Conservation (phyloP, 306 rosid genomes). For the Arachis hypogaea region DNA sequence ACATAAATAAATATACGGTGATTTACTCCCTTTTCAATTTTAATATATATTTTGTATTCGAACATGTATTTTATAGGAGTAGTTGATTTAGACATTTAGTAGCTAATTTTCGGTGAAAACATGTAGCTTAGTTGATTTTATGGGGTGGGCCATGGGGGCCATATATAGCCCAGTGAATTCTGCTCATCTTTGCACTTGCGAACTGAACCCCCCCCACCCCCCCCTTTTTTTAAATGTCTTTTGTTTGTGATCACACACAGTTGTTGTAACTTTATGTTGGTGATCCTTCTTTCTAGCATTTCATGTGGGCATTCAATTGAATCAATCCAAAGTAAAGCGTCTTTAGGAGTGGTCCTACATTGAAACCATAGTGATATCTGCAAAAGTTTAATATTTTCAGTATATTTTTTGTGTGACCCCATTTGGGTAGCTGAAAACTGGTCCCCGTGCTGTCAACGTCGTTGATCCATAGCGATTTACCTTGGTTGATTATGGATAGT, state of each 20-base stretch:
- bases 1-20: too few species aligned
- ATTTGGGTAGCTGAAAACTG: constrained; percentile 21
- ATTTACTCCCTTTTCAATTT: too few species aligned
- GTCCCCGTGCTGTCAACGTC: constrained; percentile 25
- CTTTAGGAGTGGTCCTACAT: constrained; percentile 28
- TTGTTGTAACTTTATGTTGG: constrained; percentile 31
- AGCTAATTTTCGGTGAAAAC: too few species aligned
- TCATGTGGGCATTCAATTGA: not conserved
- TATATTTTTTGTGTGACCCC: constrained; percentile 5
- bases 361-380: constrained; percentile 6
- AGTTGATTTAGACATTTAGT: too few species aligned
- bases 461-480: constrained; percentile 4
- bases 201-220: not conserved
- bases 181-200: constrained; percentile 3
- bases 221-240: constrained; percentile 9
- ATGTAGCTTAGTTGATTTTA: too few species aligned
- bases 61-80: too few species aligned
- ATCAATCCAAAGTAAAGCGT: constrained; percentile 5
- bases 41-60: too few species aligned
- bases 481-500: constrained; percentile 12
- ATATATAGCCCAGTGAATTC: not conserved
- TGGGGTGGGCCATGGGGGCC: not conserved
- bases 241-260: constrained; percentile 25
- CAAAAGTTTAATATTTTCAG: not conserved
- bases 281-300: constrained; percentile 26